Evolutionary conservation across 78 protist genomes (phyloP).

Genomic region (Polysphondylium violaceum): DNA sequence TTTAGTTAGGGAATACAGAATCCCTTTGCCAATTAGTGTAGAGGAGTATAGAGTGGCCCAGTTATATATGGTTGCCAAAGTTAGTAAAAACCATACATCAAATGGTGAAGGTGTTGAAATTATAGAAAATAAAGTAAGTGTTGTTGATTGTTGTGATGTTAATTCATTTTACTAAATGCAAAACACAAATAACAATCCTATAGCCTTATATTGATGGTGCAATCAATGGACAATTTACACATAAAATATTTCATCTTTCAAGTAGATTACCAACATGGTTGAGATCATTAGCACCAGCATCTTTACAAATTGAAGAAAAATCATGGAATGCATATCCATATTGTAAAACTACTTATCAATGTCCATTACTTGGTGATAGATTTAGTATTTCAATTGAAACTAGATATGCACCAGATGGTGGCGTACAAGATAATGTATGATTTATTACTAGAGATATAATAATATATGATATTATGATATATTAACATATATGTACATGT

Average conservation of each 20-base stretch:
- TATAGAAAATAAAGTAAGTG: conserved; percentile 50
- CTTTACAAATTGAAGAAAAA: conserved; percentile 86
- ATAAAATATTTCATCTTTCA: conserved; percentile 83
- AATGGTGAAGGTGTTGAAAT: conserved; percentile 82
- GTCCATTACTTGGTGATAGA: conserved; percentile 82
- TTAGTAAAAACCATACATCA: conserved; percentile 57
- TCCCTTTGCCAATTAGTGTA: conserved; percentile 66
- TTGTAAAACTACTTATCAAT: conserved; percentile 82
- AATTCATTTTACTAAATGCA: not conserved
- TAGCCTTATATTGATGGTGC: conserved; percentile 70
- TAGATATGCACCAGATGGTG: conserved; percentile 75
- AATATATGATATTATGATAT: not conserved
- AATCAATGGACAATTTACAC: conserved; percentile 85
- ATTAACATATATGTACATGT: not conserved
- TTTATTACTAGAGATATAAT: not conserved
- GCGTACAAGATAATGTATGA: conserved; percentile 69
- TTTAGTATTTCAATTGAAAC: conserved; percentile 79
- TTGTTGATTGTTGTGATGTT: not conserved
- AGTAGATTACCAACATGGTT: conserved; percentile 62
- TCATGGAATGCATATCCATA: conserved; percentile 95
- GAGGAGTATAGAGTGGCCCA: conserved; percentile 75
- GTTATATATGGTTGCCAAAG: conserved; percentile 80
- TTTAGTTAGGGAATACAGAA: conserved; percentile 74
- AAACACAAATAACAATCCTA: not conserved
- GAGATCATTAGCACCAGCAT: conserved; percentile 42